phyloP scores from a whole-genome alignment of 2,329 filamentous ascomycete genomes.

The Plenodomus tracheiphilus region DNA sequence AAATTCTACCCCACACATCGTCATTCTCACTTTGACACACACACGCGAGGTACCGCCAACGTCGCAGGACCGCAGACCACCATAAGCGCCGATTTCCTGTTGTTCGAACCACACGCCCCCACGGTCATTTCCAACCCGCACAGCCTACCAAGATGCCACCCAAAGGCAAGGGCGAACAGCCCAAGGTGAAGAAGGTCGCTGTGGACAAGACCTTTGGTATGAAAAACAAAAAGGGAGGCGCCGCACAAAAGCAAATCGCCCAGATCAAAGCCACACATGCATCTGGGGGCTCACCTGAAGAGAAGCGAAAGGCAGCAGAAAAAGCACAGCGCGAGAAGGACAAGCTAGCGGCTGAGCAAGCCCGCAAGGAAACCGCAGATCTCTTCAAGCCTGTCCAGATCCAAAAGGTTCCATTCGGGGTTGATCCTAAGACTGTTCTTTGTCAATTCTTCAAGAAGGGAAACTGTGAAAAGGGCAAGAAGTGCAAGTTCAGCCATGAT shows the following conservation, averaged over 20 bases:
- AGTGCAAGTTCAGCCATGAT: constrained; percentile 98
- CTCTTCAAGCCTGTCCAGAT: constrained; percentile 90
- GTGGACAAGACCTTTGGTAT: constrained; percentile 99
- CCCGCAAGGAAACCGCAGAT: constrained; percentile 76
- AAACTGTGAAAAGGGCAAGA: constrained; percentile 87
- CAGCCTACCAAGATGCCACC: constrained; percentile 66
- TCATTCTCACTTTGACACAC: constrained; percentile 43
- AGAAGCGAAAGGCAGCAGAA: constrained; percentile 76
- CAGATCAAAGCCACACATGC: constrained; percentile 72
- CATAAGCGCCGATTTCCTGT: constrained; percentile 6
- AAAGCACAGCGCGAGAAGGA: constrained; percentile 74
- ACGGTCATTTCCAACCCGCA: constrained; percentile 12
- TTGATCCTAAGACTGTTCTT: constrained; percentile 95
- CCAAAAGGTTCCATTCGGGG: constrained; percentile 97
- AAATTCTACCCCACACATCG: constrained; percentile 36
- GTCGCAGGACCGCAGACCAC: constrained; percentile 20
- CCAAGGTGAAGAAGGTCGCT: constrained; percentile 64
- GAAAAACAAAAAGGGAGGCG: constrained; percentile 99
- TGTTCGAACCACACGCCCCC: background rate
- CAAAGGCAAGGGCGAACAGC: constrained; percentile 57
- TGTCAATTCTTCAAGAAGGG: constrained; percentile 98
- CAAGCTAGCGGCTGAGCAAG: constrained; percentile 86
- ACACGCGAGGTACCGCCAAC: constrained; percentile 17
- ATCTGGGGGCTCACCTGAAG: constrained; percentile 70
- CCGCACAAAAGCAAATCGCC: constrained; percentile 87